phyloP scores from a whole-genome alignment of 2,329 filamentous ascomycete genomes.

The Exophiala dermatitidis region DNA sequence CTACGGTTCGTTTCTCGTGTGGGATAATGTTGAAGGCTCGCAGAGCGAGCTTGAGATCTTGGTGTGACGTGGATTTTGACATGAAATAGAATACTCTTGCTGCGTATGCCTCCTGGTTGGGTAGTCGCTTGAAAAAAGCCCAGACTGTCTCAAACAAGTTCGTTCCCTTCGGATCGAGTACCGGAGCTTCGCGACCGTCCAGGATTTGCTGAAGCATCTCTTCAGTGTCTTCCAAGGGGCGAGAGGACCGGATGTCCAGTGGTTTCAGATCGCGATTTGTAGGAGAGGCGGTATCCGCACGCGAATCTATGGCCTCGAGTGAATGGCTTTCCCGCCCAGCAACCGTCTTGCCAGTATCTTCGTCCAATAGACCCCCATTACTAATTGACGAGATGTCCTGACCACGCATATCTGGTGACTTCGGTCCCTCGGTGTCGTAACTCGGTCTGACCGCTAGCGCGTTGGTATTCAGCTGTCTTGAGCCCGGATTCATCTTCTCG shows the following conservation, averaged over 20 bases:
- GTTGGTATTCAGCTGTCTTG: background rate
- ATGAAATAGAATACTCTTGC: constrained; percentile 12
- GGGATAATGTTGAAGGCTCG: constrained; percentile 42
- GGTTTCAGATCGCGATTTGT: background rate
- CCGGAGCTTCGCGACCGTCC: background rate
- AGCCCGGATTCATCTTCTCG: background rate
- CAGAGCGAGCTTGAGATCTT: constrained; percentile 3
- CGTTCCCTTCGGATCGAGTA: background rate
- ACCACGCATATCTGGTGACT: background rate
- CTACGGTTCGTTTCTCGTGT: constrained; percentile 32
- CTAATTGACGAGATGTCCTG: background rate
- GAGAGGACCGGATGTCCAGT: background rate
- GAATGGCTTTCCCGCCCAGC: background rate
- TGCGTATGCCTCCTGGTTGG: constrained; percentile 9
- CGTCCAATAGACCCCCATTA: background rate
- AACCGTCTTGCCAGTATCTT: background rate
- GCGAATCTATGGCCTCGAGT: background rate
- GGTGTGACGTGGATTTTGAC: background rate
- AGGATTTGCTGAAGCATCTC: constrained; percentile 4
- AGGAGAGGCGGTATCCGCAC: background rate
- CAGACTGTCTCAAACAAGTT: constrained; percentile 4
- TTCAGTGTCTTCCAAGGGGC: background rate
- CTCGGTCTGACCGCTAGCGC: background rate
- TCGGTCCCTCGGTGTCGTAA: background rate
- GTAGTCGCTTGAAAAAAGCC: constrained; percentile 10